Conservation (phyloP, 345 rosid genomes). For the sweet orange (Citrus sinensis) region DVS_A1.0 CM039161.1:1185501-1186000, state of each 20-base stretch:
- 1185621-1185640: conserved; percentile 64
- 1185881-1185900: conserved; percentile 28
- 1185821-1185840: conserved; percentile 51
- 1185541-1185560: conserved; percentile 40
- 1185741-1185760: conserved; percentile 31
- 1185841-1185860: conserved; percentile 54
- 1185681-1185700: conserved; percentile 49
- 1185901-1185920: background rate
- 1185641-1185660: conserved; percentile 57
- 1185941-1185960: background rate
- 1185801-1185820: conserved; percentile 44
- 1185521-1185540: too few relatives aligned
- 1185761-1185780: conserved; percentile 69
- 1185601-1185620: conserved; percentile 54
- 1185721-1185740: conserved; percentile 49
- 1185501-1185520: too few relatives aligned
- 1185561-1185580: conserved; percentile 62
- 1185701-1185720: conserved; percentile 51
- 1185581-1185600: conserved; percentile 23
- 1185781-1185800: conserved; percentile 50
- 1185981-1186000: background rate
- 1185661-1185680: conserved; percentile 37
- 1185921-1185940: background rate
- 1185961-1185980: background rate
- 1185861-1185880: conserved; percentile 45